Base-by-base conservation (phyloP, 345 rosid species). In the Populus nigra region DNA sequence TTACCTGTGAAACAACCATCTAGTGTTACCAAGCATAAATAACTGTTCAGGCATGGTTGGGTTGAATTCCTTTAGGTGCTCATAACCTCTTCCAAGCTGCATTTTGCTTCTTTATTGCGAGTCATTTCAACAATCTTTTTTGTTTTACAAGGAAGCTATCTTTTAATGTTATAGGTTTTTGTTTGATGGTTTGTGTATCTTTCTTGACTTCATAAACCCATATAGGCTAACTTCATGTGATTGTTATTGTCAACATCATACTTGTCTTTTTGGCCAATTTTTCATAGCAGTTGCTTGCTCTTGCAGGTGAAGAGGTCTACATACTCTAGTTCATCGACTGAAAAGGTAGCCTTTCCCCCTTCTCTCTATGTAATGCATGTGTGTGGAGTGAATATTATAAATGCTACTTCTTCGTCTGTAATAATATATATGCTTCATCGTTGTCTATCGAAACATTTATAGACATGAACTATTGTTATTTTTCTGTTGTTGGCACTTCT, bases 241-340 rank as follows among this genome's bases (percentile, higher is more conserved):
- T 47, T 47, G 8, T 77, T 23, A n/a, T 36, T 69, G 49, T 17
- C 16, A 36, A 49, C 38, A 71, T 29, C 29, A 13, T 75, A 38
- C 62, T 61, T 55, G 1, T 59, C 36, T 57, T 62, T 25, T 59
- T 66, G 43, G 67, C 68, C 20, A 29, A 20, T 53, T 79, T 65
- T 57, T 41, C 49, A 57, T 39, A 61, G 33, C 27, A 59, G 59
- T 45, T 77, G 47, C 69, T 79, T 62, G 76, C 57, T 71, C 66
- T 68, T 85, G 73, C 90, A 94, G 98, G 85, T 86, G 76, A 94
- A 86, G 83, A 87, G 71, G 88, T 65, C 80, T 78, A 63, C 87
- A 73, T 88, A 68, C 71, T 81, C 77, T 55, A 71, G 82, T 76
- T 59, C 83, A 62, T 67, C 83, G 23, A 41, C 87, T 78, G 83